Evolutionary conservation across 2,329 filamentous ascomycete species (phyloP), one percentile per base, ranked within the genome.

Genomic region (Celoporthe dispersa): DNA sequence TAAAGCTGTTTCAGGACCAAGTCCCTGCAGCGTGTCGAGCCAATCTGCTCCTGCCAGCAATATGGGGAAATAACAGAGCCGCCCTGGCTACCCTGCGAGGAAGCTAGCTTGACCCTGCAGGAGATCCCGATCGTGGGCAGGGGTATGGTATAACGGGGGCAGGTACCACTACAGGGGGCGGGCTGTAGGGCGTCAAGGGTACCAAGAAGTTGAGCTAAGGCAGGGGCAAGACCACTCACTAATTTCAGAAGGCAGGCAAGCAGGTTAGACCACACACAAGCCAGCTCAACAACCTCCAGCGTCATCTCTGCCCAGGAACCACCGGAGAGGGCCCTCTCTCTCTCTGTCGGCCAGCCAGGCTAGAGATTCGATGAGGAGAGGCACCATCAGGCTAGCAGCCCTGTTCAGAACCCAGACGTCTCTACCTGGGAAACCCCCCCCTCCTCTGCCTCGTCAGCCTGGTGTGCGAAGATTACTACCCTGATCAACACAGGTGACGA

Each of bases 1-100:
- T 70, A 68, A 65, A 19, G 37, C 41, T 64, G 70, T 72, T 72
- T 72, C 70, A 72, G 68, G 70, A 66, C 57, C 68, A 64, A 39
- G 66, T 51, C 66, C 59, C 66, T 62, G 33, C 66, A 39, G 41
- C 1, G 39, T 12, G 4, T 16, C 9, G n/a, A 31, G n/a, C 57
- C 33, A 63, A 68, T 63, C 57, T n/a, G 66, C 59, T 33, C 19
- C 31, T 31, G 6, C 33, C 33, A 25, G 28, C 57, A 62, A 39
- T 37, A 53, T 68, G 70, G 68, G 60, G 64, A 60, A 65, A 44
- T 31, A 33, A 48, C 41, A 63, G 57, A 68, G 55, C 62, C 44
- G 66, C 59, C 39, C 44, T 28, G 55, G 59, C 44, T 44, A 14
- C 68, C 51, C 41, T 64, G 64, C 3, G 28, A 19, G 11, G 64